Evolutionary conservation across 2,329 filamentous ascomycete genomes (phyloP), one percentile per base, ranked within the genome.

Genomic region (Parafenestella ontariensis): DNA sequence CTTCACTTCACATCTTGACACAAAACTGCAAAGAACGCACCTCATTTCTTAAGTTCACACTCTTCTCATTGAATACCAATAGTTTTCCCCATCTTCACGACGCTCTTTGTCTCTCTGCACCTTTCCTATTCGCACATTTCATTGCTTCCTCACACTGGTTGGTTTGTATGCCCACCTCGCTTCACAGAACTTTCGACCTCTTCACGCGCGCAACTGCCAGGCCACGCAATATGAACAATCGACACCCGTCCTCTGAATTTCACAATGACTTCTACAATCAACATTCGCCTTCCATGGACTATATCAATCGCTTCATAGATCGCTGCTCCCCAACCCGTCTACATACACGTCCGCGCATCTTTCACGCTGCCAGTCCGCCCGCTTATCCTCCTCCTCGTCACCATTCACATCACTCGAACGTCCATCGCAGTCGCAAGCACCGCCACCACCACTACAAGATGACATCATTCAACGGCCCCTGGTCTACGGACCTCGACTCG

Each of bases 381-480:
- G 13, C 20, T 13, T 39, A 29, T 41, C 29, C 42, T 24, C 9
- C 20, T 29, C 42, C 39, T 31, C 44, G 7, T n/a, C 28, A 43
- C 18, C 34, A 15, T 11, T 33, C 41, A 17, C 21, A 45, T 13
- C 34, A 15, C 10, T 36, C 43, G 20, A 33, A 39, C 10, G 20
- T 36, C 29, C 47, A 50, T n/a, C 36, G 45, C 37, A 52, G 36
- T 39, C 60, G 41, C 45, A 64, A 58, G 46, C 50, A 49, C 4
- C 34, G 24, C 15, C 49, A 31, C 10, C 53, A 33, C 26, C 37
- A 6, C 21, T 11, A 47, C 24, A 58, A 58, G 9, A 64, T 64
- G 60, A 45, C 54, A 1, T 51, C 52, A 7, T 70, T 72, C 54
- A 61, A 45, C 2, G 70, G 71, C 1, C 70, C 71, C 0, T 69